Conservation (phyloP, 2,329 filamentous ascomycete genomes). For the Alternaria conjuncta region DNA sequence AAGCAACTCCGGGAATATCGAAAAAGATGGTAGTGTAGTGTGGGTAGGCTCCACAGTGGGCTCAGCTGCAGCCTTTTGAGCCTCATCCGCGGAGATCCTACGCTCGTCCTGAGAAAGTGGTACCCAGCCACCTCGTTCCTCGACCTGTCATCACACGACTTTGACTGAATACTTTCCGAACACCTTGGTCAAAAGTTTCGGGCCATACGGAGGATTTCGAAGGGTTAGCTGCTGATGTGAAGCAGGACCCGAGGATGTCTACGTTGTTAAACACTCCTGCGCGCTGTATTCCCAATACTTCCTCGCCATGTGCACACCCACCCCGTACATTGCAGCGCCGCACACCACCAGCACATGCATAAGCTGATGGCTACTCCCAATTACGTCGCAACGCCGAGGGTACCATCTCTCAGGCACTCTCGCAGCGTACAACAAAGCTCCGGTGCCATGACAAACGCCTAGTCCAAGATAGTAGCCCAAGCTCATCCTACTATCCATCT, state of each 20-base stretch:
- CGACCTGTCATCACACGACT: background rate
- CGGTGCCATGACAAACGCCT: slow-evolving; percentile 46
- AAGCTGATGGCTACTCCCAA: slow-evolving; percentile 58
- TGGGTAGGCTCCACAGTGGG: slow-evolving; percentile 3
- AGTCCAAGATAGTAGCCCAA: slow-evolving; percentile 51
- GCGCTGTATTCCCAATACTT: slow-evolving; percentile 28
- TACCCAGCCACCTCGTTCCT: background rate
- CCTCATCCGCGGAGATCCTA: slow-evolving; percentile 11
- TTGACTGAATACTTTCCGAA: background rate
- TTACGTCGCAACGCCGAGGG: slow-evolving; percentile 53
- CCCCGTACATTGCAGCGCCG: slow-evolving; percentile 43
- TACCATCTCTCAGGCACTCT: slow-evolving; percentile 54
- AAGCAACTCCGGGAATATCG: slow-evolving; percentile 2
- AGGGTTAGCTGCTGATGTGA: background rate
- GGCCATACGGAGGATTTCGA: background rate
- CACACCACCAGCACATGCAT: slow-evolving; percentile 57
- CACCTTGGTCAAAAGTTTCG: background rate
- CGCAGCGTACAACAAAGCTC: slow-evolving; percentile 36
- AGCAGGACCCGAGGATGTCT: background rate
- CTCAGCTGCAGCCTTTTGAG: background rate
- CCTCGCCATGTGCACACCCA: slow-evolving; percentile 48
- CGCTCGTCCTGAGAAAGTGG: background rate
- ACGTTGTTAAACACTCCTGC: background rate
- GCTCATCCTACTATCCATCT: slow-evolving; percentile 47
- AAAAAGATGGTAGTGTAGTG: background rate